These are phyloP conservation scores for Rhododendron kiyosumense DNA, from an alignment of 148 eudicot species.

Conservation along the genomic window DNA sequence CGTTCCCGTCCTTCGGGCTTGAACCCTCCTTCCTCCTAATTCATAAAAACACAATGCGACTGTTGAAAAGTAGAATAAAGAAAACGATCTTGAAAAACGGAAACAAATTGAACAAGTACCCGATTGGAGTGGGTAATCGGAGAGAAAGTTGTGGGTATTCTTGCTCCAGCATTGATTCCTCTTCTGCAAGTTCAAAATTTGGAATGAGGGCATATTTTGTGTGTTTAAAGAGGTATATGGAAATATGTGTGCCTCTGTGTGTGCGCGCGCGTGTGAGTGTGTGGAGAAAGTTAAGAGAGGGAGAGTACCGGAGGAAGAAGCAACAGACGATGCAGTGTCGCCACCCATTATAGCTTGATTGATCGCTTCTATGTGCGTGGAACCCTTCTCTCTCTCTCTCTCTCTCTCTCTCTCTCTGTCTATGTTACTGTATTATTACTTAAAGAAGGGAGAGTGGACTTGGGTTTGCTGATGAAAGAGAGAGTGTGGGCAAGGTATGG, in stretches of 20 bases:
- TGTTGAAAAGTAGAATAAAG: background rate
- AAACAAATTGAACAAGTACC: conserved; percentile 5
- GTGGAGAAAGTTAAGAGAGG: background rate
- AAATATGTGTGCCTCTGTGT: background rate
- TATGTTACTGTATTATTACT: background rate
- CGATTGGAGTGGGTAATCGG: background rate
- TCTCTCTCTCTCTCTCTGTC: background rate
- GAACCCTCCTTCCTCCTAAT: conserved; percentile 9
- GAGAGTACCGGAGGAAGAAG: conserved; percentile 17
- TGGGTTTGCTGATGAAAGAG: background rate
- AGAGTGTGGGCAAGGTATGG: background rate
- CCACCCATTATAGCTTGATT: conserved; percentile 21
- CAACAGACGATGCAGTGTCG: background rate
- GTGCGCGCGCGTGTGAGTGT: background rate
- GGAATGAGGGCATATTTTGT: background rate
- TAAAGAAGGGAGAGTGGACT: background rate
- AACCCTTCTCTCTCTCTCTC: background rate
- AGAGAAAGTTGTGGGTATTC: conserved; percentile 9
- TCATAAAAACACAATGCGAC: conserved; percentile 3
- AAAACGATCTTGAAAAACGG: no score
- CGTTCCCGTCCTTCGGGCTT: background rate
- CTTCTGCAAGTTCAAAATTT: conserved; percentile 21
- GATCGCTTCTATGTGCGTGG: background rate
- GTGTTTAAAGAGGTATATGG: background rate
- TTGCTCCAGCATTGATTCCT: conserved; percentile 16